phyloP scores from a whole-genome alignment of 2,329 filamentous ascomycete species.

The Talaromyces sp. region DNA sequence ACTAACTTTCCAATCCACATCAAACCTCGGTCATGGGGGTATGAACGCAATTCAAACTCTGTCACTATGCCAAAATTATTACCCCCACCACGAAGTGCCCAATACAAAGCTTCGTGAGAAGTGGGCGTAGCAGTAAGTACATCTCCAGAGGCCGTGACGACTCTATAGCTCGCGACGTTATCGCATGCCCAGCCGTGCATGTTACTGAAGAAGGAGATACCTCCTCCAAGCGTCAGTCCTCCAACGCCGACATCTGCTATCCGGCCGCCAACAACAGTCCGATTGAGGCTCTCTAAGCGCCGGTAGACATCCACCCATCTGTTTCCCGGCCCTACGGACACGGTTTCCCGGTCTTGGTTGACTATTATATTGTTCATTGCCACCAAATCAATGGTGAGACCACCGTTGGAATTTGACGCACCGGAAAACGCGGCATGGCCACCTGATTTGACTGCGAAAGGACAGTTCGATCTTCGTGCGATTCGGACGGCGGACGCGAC shows the following conservation, averaged over 20 bases:
- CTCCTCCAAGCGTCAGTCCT: neutral
- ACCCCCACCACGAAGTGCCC: neutral
- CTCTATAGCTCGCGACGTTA: neutral
- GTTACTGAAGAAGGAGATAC: neutral
- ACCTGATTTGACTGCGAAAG: neutral
- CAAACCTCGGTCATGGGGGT: neutral
- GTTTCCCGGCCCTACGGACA: neutral
- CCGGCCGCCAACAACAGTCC: conserved; percentile 2
- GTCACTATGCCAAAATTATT: conserved; percentile 7
- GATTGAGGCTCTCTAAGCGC: neutral
- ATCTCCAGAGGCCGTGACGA: neutral
- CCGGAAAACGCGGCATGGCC: neutral
- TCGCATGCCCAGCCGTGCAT: neutral
- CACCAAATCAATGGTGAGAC: neutral
- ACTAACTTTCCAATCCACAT: neutral
- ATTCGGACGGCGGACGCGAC: neutral
- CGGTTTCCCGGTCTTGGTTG: neutral
- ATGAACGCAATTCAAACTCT: neutral
- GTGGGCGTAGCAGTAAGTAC: neutral
- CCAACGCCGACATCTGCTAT: conserved; percentile 7
- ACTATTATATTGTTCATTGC: neutral
- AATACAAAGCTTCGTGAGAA: neutral
- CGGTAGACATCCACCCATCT: conserved; percentile 6
- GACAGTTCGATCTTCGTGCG: neutral
- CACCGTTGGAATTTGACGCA: neutral